phyloP scores from a whole-genome alignment of 2,329 filamentous ascomycete genomes.

The Venturia nashicola region DNA sequence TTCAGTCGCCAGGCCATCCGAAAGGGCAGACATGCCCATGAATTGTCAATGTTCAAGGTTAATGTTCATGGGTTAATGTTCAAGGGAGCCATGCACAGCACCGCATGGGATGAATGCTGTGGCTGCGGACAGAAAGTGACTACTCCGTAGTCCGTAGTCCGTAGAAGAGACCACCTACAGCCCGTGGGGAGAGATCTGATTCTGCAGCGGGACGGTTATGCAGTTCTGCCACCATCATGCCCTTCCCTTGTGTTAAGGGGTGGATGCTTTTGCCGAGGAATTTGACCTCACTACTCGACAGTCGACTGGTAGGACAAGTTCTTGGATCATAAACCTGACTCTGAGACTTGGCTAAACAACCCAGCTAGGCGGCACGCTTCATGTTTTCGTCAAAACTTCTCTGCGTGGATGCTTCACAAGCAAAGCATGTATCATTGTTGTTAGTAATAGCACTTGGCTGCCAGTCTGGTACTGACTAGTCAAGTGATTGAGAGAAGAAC shows the following conservation, averaged over 20 bases:
- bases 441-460: too few relatives aligned
- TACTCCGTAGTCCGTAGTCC: too few relatives aligned
- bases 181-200: too few relatives aligned
- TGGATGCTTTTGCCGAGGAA: background rate
- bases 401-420: too few relatives aligned
- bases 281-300: too few relatives aligned
- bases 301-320: background rate
- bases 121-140: background rate
- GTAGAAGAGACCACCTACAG: too few relatives aligned
- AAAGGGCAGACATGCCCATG: background rate
- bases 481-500: background rate
- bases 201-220: background rate
- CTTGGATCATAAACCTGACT: background rate
- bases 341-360: background rate
- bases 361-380: background rate
- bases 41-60: too few relatives aligned
- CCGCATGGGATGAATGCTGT: background rate
- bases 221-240: background rate
- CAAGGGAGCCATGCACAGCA: conserved; percentile 1
- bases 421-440: too few relatives aligned
- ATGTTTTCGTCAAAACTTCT: background rate
- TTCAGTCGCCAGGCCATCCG: background rate
- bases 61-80: background rate
- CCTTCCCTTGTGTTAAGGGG: background rate
- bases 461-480: too few relatives aligned